Conservation (phyloP, 805 yeast species). For the Candida andamanensis region DNA sequence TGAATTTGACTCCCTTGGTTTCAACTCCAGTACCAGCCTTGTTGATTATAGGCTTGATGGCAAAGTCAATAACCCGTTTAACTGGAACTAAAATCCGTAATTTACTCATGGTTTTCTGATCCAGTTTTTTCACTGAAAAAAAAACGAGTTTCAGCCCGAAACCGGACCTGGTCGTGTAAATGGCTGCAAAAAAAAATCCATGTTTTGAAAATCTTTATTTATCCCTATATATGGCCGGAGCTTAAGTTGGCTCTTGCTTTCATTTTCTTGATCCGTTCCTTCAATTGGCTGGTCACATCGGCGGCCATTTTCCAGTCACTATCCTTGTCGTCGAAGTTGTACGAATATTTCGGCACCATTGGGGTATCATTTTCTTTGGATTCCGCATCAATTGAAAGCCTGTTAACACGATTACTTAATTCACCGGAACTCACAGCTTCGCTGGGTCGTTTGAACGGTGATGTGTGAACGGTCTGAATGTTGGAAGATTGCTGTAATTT, state of each 20-base stretch:
- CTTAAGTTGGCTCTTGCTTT: conserved; percentile 39
- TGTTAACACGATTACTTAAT: conserved; percentile 36
- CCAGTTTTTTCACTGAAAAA: conserved; percentile 1
- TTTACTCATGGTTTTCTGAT: conserved; percentile 31
- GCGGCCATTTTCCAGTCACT: conserved; percentile 81
- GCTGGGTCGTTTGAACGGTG: conserved; percentile 4
- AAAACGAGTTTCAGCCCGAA: conserved; percentile 7
- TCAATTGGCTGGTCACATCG: conserved; percentile 79
- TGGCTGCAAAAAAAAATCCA: too few species aligned
- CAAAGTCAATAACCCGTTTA: conserved; percentile 91
- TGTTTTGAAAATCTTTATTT: too few species aligned
- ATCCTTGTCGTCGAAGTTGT: conserved; percentile 7
- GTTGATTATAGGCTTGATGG: conserved; percentile 88
- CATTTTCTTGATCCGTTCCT: conserved; percentile 86
- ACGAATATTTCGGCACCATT: conserved; percentile 3
- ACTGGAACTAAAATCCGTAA: conserved; percentile 85
- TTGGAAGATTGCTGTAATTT: conserved; percentile 18
- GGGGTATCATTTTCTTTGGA: conserved; percentile 5
- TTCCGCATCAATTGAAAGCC: conserved; percentile 31
- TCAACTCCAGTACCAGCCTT: conserved; percentile 80
- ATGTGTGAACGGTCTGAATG: conserved; percentile 1
- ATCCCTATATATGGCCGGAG: neutral
- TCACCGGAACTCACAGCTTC: conserved; percentile 28
- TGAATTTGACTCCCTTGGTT: conserved; percentile 83
- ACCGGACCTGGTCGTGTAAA: conserved; percentile 4